Evolutionary conservation across 1,139 yeast genomes (phyloP), one percentile per base, ranked within the genome.

Genomic region (Kluyveromyces sp.): DNA sequence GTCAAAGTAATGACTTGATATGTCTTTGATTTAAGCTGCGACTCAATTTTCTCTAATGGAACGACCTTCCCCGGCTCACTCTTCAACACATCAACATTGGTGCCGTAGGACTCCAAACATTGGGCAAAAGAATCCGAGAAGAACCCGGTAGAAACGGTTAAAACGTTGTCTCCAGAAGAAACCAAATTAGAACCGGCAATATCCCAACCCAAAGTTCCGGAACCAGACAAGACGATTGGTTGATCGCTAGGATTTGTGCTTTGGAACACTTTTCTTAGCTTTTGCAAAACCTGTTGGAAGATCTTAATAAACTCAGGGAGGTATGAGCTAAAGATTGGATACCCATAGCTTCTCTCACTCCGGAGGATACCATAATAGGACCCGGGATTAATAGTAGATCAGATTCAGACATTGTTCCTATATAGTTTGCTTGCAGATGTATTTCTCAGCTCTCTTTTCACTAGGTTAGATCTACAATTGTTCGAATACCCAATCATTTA

Each of bases 141-240:
- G 69, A 82, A 90, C 4, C 97, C 97, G n/a, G 97, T 89, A 47
- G 94, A 83, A 54, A 90, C 73, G 29, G 89, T 88, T 57, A 90
- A 75, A 5, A 81, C 95, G 45, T 80, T 75, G 49, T 83, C 87
- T 37, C 72, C 74, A 5, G 64, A 59, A 7, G 68, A 60, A 46
- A 88, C 64, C 58, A 89, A 73, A 66, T 90, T 90, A 37, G 95
- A 75, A 37, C 84, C 95, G 41, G 80, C 83, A 51, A 90, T 73
- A 61, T 90, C 97, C 96, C 97, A 90, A 32, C 97, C 97, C 46
- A 90, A 75, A 37, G 97, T 88, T 49, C 97, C 97, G 2, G 95
- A 84, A 37, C 97, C 97, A 4, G 95, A 76, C 52, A 90, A 66
- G 25, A 90, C 86, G 54, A 84, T 77, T 5, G 92, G 88, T 69